phyloP scores from a whole-genome alignment of 2,329 filamentous ascomycete genomes.

The Phaeophleospora eucalypticola region DNA sequence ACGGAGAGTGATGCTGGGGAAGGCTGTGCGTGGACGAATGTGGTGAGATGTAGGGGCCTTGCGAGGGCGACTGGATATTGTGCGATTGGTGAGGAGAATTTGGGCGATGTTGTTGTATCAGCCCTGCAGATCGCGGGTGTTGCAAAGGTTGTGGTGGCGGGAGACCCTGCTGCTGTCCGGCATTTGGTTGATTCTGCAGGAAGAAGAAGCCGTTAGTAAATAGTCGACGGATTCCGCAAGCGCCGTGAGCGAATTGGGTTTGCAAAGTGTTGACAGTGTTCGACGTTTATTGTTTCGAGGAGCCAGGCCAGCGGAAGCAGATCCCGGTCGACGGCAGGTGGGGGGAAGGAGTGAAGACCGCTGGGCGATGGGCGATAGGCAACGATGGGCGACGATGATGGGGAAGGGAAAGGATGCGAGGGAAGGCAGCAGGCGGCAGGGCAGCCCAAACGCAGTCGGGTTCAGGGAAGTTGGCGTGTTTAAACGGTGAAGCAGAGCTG shows the following conservation, averaged over 20 bases:
- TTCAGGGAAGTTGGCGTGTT: conserved; percentile 9
- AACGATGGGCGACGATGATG: conserved; percentile 3
- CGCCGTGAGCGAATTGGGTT: conserved; percentile 9
- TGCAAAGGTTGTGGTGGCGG: conserved; percentile 61
- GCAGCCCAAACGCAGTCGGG: conserved; percentile 1
- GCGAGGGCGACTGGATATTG: conserved; percentile 53
- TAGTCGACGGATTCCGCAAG: conserved; percentile 11
- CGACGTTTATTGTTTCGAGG: neutral
- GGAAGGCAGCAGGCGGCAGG: conserved; percentile 2
- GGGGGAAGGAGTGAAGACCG: neutral
- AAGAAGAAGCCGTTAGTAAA: conserved; percentile 17
- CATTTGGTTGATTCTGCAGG: conserved; percentile 28
- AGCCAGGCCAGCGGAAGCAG: conserved; percentile 10
- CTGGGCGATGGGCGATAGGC: no score
- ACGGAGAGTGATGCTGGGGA: conserved; percentile 53
- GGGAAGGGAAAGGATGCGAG: conserved; percentile 6
- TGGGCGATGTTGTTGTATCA: conserved; percentile 65
- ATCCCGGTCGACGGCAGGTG: conserved; percentile 12
- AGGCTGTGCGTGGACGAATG: conserved; percentile 59
- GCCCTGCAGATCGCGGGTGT: conserved; percentile 66
- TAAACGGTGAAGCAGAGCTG: conserved; percentile 6
- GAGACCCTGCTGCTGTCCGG: conserved; percentile 61
- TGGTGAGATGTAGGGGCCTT: conserved; percentile 62
- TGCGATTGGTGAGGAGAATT: conserved; percentile 60
- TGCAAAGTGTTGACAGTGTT: conserved; percentile 5